Conservation (phyloP, 306 rosid species). For the Sechiopsis laciniata region DNA sequence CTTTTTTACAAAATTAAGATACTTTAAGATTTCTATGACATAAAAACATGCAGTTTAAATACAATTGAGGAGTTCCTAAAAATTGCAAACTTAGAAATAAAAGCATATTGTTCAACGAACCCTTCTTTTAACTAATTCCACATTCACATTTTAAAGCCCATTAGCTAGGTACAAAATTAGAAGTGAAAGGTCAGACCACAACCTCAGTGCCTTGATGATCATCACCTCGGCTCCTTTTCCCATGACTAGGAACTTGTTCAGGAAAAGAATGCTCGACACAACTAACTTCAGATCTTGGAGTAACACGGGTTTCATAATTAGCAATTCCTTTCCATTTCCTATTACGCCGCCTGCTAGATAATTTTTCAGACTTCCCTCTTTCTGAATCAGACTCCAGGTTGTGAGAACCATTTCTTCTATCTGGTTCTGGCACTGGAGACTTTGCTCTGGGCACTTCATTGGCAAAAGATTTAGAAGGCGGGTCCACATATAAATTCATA, state of each 20-base stretch:
- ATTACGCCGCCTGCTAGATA: slow-evolving; percentile 15
- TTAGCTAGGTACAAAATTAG: not conserved
- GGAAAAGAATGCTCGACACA: slow-evolving; percentile 43
- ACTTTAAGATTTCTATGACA: not conserved
- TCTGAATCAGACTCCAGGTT: slow-evolving; percentile 47
- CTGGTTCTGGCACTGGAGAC: slow-evolving; percentile 34
- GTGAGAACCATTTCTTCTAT: slow-evolving; percentile 33
- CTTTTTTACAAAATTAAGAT: not conserved
- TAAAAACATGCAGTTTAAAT: not conserved
- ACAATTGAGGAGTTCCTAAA: not conserved
- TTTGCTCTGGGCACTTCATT: slow-evolving; percentile 44
- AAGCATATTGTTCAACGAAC: not conserved
- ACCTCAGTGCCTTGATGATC: slow-evolving; percentile 55
- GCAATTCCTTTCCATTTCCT: slow-evolving; percentile 73
- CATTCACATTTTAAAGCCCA: not conserved
- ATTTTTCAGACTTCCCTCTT: slow-evolving; percentile 21
- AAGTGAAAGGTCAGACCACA: not conserved
- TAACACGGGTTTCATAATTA: slow-evolving; percentile 57
- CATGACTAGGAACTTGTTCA: slow-evolving; percentile 39
- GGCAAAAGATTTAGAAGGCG: slow-evolving; percentile 34
- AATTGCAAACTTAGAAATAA: not conserved
- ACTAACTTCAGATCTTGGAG: slow-evolving; percentile 47
- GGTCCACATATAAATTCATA: slow-evolving; percentile 46
- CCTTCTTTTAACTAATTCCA: slow-evolving; percentile 6
- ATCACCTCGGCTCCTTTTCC: slow-evolving; percentile 64